phyloP scores from a whole-genome alignment of 2,329 filamentous ascomycete genomes.

The Aspergillus amoenus region DNA sequence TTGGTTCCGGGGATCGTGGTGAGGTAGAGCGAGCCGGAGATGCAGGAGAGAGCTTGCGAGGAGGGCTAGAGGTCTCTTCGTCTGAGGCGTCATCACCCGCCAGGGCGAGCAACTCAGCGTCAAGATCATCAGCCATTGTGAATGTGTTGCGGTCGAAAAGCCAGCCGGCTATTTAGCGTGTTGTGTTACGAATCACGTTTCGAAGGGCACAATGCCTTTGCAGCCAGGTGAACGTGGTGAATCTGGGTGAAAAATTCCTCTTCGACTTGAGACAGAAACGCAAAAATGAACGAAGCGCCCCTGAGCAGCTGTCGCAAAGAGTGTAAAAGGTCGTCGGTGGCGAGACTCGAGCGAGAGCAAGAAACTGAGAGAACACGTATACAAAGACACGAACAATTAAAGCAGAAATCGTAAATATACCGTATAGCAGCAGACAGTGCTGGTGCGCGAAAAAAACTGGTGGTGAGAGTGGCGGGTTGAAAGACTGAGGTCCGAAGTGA shows the following conservation, averaged over 20 bases:
- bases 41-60: slow-evolving; percentile 56
- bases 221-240: slow-evolving; percentile 1
- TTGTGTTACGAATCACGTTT: background rate
- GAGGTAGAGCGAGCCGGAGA: slow-evolving; percentile 55
- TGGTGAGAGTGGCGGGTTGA: slow-evolving; percentile 14
- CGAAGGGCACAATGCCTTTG: slow-evolving; percentile 3
- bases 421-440: background rate
- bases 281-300: slow-evolving; percentile 11
- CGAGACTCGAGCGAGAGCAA: slow-evolving; percentile 3
- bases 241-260: background rate
- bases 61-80: slow-evolving; percentile 52
- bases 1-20: slow-evolving; percentile 46
- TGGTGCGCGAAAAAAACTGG: background rate
- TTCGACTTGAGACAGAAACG: background rate
- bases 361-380: slow-evolving; percentile 9
- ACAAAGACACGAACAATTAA: slow-evolving; percentile 8
- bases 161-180: slow-evolving; percentile 7
- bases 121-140: slow-evolving; percentile 76
- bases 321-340: slow-evolving; percentile 11
- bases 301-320: slow-evolving; percentile 23
- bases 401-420: background rate
- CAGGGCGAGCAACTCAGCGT: slow-evolving; percentile 90
- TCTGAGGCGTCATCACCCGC: slow-evolving; percentile 65
- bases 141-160: slow-evolving; percentile 15
- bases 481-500: slow-evolving; percentile 12